phyloP scores from a whole-genome alignment of 176 grass and related monocot species.

The Avena atlantica region DNA sequence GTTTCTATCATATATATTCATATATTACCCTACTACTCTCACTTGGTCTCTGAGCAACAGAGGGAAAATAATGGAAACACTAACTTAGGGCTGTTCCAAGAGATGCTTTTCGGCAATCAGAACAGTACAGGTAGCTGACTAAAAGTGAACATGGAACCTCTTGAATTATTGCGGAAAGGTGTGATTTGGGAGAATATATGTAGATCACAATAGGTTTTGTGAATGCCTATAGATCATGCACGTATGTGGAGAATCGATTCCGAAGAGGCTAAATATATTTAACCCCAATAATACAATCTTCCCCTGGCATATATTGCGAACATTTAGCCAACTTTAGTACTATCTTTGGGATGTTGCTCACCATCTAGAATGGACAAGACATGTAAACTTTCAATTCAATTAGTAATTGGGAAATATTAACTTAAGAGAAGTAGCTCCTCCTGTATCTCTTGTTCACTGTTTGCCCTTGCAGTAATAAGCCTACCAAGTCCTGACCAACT shows the following conservation, averaged over 20 bases:
- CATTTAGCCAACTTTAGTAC: slow-evolving; percentile 51
- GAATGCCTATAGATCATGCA: slow-evolving; percentile 56
- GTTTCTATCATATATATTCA: slow-evolving; percentile 26
- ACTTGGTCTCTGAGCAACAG: slow-evolving; percentile 25
- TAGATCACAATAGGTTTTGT: slow-evolving; percentile 63
- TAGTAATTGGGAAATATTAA: slow-evolving; percentile 33
- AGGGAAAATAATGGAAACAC: slow-evolving; percentile 26
- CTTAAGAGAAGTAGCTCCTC: slow-evolving; percentile 21
- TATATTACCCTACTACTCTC: background rate
- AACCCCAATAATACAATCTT: slow-evolving; percentile 66
- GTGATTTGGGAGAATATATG: slow-evolving; percentile 74
- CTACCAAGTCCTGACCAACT: background rate
- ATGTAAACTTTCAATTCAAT: slow-evolving; percentile 23
- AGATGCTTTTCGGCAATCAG: slow-evolving; percentile 41
- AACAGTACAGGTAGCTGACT: slow-evolving; percentile 47
- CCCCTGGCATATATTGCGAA: slow-evolving; percentile 44
- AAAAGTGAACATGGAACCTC: slow-evolving; percentile 70
- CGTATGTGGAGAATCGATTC: slow-evolving; percentile 75
- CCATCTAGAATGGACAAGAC: slow-evolving; percentile 46
- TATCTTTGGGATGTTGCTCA: slow-evolving; percentile 37
- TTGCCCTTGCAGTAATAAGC: slow-evolving; percentile 17
- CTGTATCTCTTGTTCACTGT: background rate
- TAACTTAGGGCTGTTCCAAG: slow-evolving; percentile 15
- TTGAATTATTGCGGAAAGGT: slow-evolving; percentile 86
- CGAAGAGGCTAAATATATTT: slow-evolving; percentile 53